These are phyloP conservation scores for Hemisphaericaspora lyxosophila DNA, from an alignment of 1,139 yeast species.

Conservation along the genomic window DNA sequence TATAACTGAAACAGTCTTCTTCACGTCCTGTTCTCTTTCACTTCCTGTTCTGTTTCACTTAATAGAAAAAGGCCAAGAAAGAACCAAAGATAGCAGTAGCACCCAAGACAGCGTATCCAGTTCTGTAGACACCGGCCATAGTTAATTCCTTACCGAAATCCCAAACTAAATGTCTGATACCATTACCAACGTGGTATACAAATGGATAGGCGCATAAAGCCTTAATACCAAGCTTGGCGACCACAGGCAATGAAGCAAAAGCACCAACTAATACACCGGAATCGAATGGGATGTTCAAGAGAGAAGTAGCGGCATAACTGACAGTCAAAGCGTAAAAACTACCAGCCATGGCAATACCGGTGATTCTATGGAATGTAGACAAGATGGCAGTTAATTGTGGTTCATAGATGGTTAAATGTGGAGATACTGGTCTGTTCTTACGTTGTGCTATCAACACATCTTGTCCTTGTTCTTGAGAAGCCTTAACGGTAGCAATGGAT, in stretches of 20 bases:
- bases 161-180: conserved; percentile 92
- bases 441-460: conserved; percentile 79
- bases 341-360: conserved; percentile 81
- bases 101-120: conserved; percentile 84
- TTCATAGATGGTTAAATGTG: conserved; percentile 85
- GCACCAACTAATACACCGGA: conserved; percentile 57
- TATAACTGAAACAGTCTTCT: not conserved
- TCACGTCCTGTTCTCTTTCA: not conserved
- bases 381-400: conserved; percentile 84
- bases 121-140: conserved; percentile 83
- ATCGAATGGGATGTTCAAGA: conserved; percentile 64
- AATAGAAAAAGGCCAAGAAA: conserved; percentile 45
- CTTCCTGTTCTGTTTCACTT: not conserved
- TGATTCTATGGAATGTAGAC: conserved; percentile 82
- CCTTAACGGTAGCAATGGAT: conserved; percentile 53
- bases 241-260: conserved; percentile 60
- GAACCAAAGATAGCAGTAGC: conserved; percentile 67
- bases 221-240: conserved; percentile 63
- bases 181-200: conserved; percentile 81
- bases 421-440: conserved; percentile 84
- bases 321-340: conserved; percentile 77
- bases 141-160: conserved; percentile 80
- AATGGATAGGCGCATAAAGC: conserved; percentile 77
- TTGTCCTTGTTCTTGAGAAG: conserved; percentile 65
- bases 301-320: conserved; percentile 69